These are phyloP conservation scores for Laburnicola sp. DNA, from an alignment of 2,329 filamentous ascomycete genomes.

Conservation along the genomic window DNA sequence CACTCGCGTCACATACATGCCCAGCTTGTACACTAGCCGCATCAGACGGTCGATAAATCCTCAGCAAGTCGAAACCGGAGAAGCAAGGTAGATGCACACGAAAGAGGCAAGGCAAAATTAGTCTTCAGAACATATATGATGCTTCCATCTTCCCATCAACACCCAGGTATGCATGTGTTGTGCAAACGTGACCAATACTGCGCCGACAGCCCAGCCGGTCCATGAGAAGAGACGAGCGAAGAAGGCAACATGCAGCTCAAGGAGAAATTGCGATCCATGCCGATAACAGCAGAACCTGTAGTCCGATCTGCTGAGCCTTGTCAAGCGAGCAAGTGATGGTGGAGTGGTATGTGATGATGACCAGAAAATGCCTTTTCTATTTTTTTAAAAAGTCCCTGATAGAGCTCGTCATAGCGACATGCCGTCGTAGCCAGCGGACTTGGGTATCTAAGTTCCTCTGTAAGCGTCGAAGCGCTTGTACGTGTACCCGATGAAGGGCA, in stretches of 20 bases:
- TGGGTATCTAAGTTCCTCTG: constrained; percentile 43
- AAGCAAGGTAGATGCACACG: too few species aligned
- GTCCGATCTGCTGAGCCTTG: not conserved
- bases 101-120: not conserved
- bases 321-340: not conserved
- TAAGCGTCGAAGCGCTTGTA: constrained; percentile 93
- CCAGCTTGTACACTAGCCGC: too few species aligned
- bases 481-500: constrained; percentile 95
- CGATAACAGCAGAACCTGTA: not conserved
- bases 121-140: not conserved
- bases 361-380: constrained; percentile 17
- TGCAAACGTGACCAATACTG: constrained; percentile 3
- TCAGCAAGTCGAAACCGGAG: too few species aligned
- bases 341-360: constrained; percentile 1
- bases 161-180: constrained; percentile 5
- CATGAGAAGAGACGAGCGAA: not conserved
- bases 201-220: not conserved
- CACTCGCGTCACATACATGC: too few species aligned
- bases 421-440: constrained; percentile 12
- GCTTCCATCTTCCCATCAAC: not conserved
- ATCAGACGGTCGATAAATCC: too few species aligned
- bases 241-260: not conserved
- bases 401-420: constrained; percentile 3
- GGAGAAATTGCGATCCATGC: too few species aligned
- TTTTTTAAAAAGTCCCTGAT: not conserved